A percentile compares a stretch with the other conserved stretches of the same genome.
Conservation (phyloP, 768 basidiomycete species). For the Leccinum olivaceopallidum region DNA sequence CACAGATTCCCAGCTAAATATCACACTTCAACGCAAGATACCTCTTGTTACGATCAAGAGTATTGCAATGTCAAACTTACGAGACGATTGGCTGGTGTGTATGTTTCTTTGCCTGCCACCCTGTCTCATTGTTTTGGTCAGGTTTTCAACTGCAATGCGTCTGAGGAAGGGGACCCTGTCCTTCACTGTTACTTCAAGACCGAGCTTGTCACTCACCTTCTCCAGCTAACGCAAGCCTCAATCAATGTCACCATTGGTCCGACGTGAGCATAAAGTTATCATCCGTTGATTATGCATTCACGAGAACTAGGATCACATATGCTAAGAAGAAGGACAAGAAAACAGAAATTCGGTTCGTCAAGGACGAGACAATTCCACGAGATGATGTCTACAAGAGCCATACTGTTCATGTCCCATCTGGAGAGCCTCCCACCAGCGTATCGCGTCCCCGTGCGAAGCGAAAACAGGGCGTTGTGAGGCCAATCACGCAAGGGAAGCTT, state of each 20-base stretch:
- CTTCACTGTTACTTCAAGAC: conserved; percentile 95
- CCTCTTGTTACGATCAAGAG: conserved; percentile 84
- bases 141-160: conserved; percentile 74
- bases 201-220: conserved; percentile 80
- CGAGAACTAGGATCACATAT: conserved; percentile 72
- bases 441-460: conserved; percentile 85
- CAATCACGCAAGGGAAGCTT: conserved; percentile 83
- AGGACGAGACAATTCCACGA: conserved; percentile 79
- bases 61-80: conserved; percentile 82
- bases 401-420: conserved; percentile 82
- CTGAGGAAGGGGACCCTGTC: conserved; percentile 94
- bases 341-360: conserved; percentile 80
- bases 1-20: conserved; percentile 59
- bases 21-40: conserved; percentile 81
- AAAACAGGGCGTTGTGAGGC: conserved; percentile 83
- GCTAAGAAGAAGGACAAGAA: conserved; percentile 97
- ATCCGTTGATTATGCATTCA: conserved; percentile 12
- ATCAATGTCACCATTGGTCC: conserved; percentile 74
- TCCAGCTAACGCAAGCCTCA: conserved; percentile 77
- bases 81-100: conserved; percentile 94
- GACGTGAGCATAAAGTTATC: conserved; percentile 52
- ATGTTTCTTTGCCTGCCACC: not conserved
- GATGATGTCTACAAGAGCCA: conserved; percentile 95
- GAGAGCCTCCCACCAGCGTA: conserved; percentile 78
- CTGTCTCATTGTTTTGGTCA: conserved; percentile 32